phyloP scores from a whole-genome alignment of 352 stramenopile genomes.

The Pythium periplocum region DNA sequence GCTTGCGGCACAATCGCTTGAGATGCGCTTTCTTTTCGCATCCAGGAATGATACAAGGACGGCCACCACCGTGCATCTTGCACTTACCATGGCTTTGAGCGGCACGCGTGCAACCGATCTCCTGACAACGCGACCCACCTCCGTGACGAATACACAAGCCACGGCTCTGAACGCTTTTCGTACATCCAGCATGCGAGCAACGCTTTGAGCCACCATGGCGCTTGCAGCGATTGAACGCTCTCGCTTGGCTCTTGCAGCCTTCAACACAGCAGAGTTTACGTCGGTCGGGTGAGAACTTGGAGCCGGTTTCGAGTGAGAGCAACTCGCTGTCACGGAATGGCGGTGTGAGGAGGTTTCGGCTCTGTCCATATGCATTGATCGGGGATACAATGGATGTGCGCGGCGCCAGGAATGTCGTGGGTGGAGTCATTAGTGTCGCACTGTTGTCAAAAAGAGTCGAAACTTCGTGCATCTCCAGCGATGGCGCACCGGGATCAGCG shows the following conservation, averaged over 20 bases:
- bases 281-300: constrained; percentile 62
- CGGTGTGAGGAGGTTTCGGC: constrained; percentile 13
- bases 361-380: constrained; percentile 10
- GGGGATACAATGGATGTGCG: constrained; percentile 22
- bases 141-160: constrained; percentile 63
- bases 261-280: constrained; percentile 72
- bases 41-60: constrained; percentile 50
- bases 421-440: constrained; percentile 21
- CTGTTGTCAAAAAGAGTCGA: constrained; percentile 15
- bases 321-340: constrained; percentile 8
- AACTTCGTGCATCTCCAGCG: constrained; percentile 19
- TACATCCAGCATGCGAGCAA: constrained; percentile 61
- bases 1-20: constrained; percentile 77
- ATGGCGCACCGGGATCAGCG: background rate
- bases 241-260: constrained; percentile 74
- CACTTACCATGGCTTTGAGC: constrained; percentile 75
- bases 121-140: constrained; percentile 72
- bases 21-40: constrained; percentile 83
- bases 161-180: constrained; percentile 78
- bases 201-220: constrained; percentile 79
- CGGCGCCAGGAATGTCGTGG: constrained; percentile 15
- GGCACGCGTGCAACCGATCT: constrained; percentile 39
- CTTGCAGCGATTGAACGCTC: constrained; percentile 83
- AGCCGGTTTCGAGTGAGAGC: constrained; percentile 9
- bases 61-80: constrained; percentile 50